Evolutionary conservation across 768 basidiomycete species (phyloP).

Genomic region (Xerocomellus amylosporus): DNA sequence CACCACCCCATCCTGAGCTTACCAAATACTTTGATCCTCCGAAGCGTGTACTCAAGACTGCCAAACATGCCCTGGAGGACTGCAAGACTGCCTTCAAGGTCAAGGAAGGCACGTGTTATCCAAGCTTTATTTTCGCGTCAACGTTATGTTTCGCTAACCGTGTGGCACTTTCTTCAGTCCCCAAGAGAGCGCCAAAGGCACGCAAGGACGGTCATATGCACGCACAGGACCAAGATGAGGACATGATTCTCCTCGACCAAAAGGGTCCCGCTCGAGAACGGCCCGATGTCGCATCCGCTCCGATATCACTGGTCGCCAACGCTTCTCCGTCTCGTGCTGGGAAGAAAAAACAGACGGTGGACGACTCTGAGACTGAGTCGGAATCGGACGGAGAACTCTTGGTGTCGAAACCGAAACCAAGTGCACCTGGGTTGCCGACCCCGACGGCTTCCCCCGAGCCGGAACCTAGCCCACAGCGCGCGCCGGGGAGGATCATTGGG

Average conservation of each 20-base stretch:
- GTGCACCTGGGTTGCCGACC: conserved; percentile 42
- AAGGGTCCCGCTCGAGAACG: conserved; percentile 22
- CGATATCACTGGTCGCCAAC: conserved; percentile 4
- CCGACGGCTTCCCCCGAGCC: conserved; percentile 51
- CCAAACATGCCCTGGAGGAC: conserved; percentile 52
- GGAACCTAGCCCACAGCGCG: conserved; percentile 48
- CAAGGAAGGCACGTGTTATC: conserved; percentile 57
- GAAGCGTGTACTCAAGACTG: conserved; percentile 57
- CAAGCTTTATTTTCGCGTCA: neutral
- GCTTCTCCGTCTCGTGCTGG: neutral
- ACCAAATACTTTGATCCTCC: conserved; percentile 84
- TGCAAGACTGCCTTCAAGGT: conserved; percentile 71
- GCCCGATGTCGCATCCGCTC: conserved; percentile 11
- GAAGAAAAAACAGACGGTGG: conserved; percentile 18
- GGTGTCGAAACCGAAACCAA: conserved; percentile 9
- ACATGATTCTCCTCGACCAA: conserved; percentile 54
- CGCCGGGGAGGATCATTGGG: conserved; percentile 74
- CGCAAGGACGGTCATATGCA: conserved; percentile 63
- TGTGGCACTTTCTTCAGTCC: conserved; percentile 40
- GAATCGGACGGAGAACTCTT: conserved; percentile 39
- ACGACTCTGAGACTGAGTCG: conserved; percentile 56
- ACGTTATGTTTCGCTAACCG: neutral
- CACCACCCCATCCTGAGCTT: conserved; percentile 83
- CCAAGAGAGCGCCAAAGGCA: conserved; percentile 54
- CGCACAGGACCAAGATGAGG: conserved; percentile 59